phyloP scores from a whole-genome alignment of 2,329 filamentous ascomycete species.

The Ilyonectria mors-panacis region DNA sequence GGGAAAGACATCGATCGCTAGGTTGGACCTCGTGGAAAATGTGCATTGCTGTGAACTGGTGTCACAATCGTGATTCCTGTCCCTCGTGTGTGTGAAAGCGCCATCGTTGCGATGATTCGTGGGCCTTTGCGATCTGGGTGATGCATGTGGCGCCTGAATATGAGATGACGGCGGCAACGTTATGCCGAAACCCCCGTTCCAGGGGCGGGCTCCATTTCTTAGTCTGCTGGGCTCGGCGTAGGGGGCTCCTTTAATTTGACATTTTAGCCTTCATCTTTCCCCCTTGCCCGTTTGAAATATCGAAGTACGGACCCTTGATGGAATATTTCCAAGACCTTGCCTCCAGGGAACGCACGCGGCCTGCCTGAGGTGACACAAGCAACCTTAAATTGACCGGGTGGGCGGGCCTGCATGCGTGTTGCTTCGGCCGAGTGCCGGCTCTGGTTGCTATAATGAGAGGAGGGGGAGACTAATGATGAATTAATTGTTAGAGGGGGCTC shows the following conservation, averaged over 20 bases:
- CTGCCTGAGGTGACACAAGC: background rate
- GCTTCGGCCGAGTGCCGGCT: constrained; percentile 41
- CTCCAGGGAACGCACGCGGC: background rate
- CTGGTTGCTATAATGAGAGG: background rate
- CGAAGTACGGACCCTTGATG: background rate
- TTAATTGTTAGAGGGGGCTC: background rate
- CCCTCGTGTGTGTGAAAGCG: background rate
- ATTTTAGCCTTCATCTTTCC: background rate
- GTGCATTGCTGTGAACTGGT: background rate
- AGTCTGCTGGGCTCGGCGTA: background rate
- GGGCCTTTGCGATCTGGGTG: background rate
- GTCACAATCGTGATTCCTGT: background rate
- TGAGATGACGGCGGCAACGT: background rate
- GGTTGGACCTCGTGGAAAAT: background rate
- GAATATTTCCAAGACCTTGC: background rate
- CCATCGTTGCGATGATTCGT: background rate
- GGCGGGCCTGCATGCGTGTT: background rate
- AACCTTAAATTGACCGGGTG: constrained; percentile 10
- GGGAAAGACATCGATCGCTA: background rate
- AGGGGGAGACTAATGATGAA: background rate
- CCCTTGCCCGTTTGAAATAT: background rate
- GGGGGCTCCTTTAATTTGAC: background rate
- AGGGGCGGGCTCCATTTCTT: background rate
- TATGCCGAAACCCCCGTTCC: background rate
- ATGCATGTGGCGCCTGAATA: background rate